Evolutionary conservation across 2,329 filamentous ascomycete genomes (phyloP), one percentile per base, ranked within the genome.

Genomic region (Xylariaceae sp.): DNA sequence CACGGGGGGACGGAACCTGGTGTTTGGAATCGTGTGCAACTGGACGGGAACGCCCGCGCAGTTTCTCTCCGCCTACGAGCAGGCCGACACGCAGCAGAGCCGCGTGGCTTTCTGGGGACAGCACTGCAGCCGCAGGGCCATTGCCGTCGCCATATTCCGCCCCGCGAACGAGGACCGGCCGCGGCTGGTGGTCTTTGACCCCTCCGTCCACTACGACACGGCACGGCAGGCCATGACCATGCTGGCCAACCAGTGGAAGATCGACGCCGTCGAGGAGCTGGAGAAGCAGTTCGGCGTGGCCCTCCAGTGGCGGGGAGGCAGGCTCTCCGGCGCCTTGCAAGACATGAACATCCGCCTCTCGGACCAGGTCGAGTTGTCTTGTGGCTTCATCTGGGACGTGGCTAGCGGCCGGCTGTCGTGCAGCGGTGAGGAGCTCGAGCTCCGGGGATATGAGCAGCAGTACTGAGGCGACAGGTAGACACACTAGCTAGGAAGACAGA

Each of bases 371-470:
- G 17, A 15, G 5, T 5, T 34, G 4, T 34, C 24, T 12, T 29
- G 32, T 19, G 32, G 24, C 4, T 23, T 34, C 15, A 15, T 34
- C 8, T 34, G 24, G 32, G 32, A 34, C 24, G 24, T 28, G 15
- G 22, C 19, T 7, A 26, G 14, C 9, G 29, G 19, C 19, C 18
- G 13, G 6, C 5, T 26, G 7, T 14, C 24, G n/a, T 5, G 12
- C 6, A 13, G 15, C 24, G n/a, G 5, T 6, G 7, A 8, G 24
- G 5, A 7, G n/a, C 15, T 26, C 7, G 12, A 26, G 24, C n/a
- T 8, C 5, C 12, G 12, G n/a, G 24, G 24, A 5, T 26, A 26
- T 26, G n/a, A n/a, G n/a, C n/a, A n/a, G n/a, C n/a, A n/a, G n/a
- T n/a, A n/a, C n/a, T n/a, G n/a, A n/a, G n/a, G n/a, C n/a, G n/a